phyloP scores from a whole-genome alignment of 495 filamentous ascomycete genomes.

The Podospora bellae-mahoneyi region DNA sequence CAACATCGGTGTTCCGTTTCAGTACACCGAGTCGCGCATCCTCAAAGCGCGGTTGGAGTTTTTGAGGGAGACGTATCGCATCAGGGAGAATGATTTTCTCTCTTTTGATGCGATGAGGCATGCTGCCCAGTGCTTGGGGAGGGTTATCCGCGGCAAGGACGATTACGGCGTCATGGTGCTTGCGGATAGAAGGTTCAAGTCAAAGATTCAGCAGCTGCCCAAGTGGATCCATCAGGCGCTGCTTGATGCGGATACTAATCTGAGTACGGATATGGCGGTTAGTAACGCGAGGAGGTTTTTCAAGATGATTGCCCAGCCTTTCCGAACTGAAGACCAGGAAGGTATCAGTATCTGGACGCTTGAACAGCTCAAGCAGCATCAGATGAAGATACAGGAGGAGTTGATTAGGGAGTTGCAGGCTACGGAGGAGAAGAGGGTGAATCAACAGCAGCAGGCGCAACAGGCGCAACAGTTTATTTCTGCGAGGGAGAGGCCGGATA shows the following conservation, averaged over 20 bases:
- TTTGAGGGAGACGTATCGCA: constrained; percentile 92
- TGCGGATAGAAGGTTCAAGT: constrained; percentile 85
- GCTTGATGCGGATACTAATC: constrained; percentile 74
- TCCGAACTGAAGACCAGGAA: constrained; percentile 76
- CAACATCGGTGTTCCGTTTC: constrained; percentile 96
- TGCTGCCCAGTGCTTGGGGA: constrained; percentile 93
- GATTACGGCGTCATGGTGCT: constrained; percentile 99
- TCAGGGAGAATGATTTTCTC: constrained; percentile 94
- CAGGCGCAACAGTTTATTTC: constrained; percentile 20
- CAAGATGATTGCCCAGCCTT: constrained; percentile 85
- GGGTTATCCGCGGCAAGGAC: constrained; percentile 93
- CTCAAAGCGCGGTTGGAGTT: constrained; percentile 96
- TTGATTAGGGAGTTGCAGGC: constrained; percentile 42
- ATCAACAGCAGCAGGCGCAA: constrained; percentile 4
- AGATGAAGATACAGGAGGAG: constrained; percentile 71
- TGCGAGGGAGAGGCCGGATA: constrained; percentile 20
- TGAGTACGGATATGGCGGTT: constrained; percentile 95
- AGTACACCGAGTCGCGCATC: constrained; percentile 97
- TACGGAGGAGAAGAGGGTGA: constrained; percentile 15
- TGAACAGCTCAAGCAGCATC: constrained; percentile 69
- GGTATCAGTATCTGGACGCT: constrained; percentile 90
- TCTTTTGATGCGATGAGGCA: constrained; percentile 99
- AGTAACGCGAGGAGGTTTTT: constrained; percentile 84
- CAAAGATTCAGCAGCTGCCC: constrained; percentile 84
- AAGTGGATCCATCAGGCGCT: constrained; percentile 96